These are phyloP conservation scores for Lophiotrema nucula DNA, from an alignment of 495 filamentous ascomycete species.

Conservation along the genomic window DNA sequence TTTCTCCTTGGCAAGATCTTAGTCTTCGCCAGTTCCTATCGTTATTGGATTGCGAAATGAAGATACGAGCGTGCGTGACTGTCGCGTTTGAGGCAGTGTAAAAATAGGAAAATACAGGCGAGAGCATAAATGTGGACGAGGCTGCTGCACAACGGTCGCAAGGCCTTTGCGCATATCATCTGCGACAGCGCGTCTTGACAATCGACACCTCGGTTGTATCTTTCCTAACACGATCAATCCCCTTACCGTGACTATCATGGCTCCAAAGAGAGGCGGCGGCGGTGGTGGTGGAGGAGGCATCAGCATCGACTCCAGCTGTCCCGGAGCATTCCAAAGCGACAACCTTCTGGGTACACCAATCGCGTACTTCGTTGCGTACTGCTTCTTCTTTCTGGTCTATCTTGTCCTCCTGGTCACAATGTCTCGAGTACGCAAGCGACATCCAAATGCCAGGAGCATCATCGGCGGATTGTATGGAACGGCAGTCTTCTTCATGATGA, in stretches of 20 bases:
- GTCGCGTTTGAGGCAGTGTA: neutral
- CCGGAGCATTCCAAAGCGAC: constrained; percentile 10
- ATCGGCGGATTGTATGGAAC: neutral
- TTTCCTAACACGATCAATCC: too few relatives aligned
- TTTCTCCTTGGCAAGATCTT: constrained; percentile 17
- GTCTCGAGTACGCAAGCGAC: neutral
- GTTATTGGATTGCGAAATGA: constrained; percentile 8
- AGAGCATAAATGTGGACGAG: constrained; percentile 14
- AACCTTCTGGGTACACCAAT: neutral
- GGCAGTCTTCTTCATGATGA: neutral
- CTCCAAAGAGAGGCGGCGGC: constrained; percentile 15
- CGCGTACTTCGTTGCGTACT: constrained; percentile 8
- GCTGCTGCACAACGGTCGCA: constrained; percentile 10
- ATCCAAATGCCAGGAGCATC: constrained; percentile 5
- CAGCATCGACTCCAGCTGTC: constrained; percentile 1
- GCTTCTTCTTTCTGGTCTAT: constrained; percentile 19
- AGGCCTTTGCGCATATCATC: neutral
- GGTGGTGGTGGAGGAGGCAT: constrained; percentile 8
- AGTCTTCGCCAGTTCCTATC: neutral
- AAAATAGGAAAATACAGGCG: constrained; percentile 14
- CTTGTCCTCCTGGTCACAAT: constrained; percentile 1
- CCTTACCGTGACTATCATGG: constrained; percentile 12
- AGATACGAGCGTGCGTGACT: constrained; percentile 1
- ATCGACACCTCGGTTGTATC: neutral
- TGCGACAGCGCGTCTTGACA: neutral